Evolutionary conservation across 305 asterid species (phyloP).

Genomic region (Fraxinus nigra): DNA sequence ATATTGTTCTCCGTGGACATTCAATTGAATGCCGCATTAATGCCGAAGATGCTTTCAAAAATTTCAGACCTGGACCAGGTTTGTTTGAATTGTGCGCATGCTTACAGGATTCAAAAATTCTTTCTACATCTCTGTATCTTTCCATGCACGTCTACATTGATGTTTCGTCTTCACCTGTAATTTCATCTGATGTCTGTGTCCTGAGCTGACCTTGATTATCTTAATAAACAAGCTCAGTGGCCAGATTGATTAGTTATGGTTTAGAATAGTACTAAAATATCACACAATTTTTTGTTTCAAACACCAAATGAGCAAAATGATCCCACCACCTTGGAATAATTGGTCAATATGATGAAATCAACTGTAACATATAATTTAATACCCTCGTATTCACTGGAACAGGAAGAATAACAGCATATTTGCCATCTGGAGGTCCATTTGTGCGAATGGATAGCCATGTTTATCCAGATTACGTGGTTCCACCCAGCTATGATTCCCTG

Average conservation of each 20-base stretch:
- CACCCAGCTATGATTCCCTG: constrained; percentile 97
- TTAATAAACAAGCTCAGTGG: neutral
- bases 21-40: constrained; percentile 97
- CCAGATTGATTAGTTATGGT: neutral
- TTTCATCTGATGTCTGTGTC: neutral
- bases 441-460: constrained; percentile 99
- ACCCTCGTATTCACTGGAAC: constrained; percentile 25
- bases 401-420: constrained; percentile 91
- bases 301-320: neutral
- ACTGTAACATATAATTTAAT: constrained; percentile 16
- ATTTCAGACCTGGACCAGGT: constrained; percentile 99
- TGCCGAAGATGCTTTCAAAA: constrained; percentile 99
- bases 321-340: constrained; percentile 2
- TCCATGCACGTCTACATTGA: neutral
- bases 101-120: constrained; percentile 14
- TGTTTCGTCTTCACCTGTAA: neutral
- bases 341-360: neutral
- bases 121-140: neutral
- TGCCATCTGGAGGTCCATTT: constrained; percentile 98
- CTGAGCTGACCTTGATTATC: neutral
- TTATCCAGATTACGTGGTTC: constrained; percentile 95
- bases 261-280: neutral
- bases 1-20: constrained; percentile 87
- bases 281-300: neutral
- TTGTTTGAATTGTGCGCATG: constrained; percentile 22